Conservation (phyloP, 305 asterid species). For the Fraxinus velutina region DNA sequence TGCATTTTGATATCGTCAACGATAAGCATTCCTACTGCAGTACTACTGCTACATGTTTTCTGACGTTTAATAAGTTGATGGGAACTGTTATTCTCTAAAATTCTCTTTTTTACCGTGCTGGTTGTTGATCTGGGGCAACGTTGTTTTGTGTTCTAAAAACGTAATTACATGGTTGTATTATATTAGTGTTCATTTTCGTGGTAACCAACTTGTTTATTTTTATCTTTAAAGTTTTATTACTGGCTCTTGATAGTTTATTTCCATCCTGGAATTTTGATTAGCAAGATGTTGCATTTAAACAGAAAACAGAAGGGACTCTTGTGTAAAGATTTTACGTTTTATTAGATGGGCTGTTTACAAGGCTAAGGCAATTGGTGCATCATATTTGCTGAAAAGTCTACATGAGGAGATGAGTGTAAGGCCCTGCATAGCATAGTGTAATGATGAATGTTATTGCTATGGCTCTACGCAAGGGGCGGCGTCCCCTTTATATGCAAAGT, state of each 20-base stretch:
- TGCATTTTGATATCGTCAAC: not conserved
- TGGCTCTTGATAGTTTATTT: not conserved
- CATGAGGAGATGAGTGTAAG: constrained; percentile 73
- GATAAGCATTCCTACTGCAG: not conserved
- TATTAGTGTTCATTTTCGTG: not conserved
- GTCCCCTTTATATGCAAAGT: constrained; percentile 80
- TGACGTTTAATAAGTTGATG: no score
- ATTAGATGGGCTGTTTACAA: no score
- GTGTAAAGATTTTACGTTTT: no score
- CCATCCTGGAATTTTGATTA: not conserved
- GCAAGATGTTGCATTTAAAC: not conserved
- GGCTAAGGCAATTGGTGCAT: constrained; percentile 45
- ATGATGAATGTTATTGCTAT: constrained; percentile 59
- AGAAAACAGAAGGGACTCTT: not conserved
- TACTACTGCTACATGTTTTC: no score
- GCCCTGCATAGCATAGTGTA: constrained; percentile 57
- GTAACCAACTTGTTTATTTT: not conserved
- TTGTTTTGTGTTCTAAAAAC: not conserved
- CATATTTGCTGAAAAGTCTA: constrained; percentile 79
- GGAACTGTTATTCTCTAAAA: not conserved
- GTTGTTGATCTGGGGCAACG: not conserved
- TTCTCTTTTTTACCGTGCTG: not conserved
- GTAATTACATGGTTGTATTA: not conserved
- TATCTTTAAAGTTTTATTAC: not conserved
- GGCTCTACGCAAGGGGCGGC: constrained; percentile 54